phyloP scores from a whole-genome alignment of 495 filamentous ascomycete genomes.

The Talaromyces trachyspermus region DNA sequence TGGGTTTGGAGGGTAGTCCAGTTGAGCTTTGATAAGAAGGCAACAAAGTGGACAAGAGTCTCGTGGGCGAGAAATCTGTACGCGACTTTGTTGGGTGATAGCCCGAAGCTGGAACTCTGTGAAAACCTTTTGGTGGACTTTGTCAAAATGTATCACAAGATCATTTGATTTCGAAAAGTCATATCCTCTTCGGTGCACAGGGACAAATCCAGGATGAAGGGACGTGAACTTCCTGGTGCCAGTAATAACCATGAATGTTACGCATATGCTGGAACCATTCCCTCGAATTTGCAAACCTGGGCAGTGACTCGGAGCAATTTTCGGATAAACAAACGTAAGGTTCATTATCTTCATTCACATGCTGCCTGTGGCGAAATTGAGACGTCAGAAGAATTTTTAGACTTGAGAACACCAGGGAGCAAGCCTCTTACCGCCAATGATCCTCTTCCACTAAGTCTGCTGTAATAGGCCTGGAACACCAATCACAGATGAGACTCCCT shows the following conservation, averaged over 20 bases:
- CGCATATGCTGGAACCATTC: slow-evolving; percentile 3
- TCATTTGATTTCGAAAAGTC: background rate
- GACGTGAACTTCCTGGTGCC: background rate
- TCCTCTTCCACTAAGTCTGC: background rate
- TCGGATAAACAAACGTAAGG: slow-evolving; percentile 1
- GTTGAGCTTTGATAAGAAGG: slow-evolving; percentile 1
- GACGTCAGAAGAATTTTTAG: background rate
- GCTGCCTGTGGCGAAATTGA: background rate
- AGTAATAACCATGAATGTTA: background rate
- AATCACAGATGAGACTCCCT: background rate
- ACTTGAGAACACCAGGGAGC: background rate
- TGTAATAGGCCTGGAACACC: background rate
- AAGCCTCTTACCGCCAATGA: background rate
- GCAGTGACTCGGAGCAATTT: background rate
- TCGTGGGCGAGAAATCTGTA: background rate
- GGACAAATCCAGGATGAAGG: slow-evolving; percentile 4
- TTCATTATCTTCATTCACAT: slow-evolving; percentile 1
- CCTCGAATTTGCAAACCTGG: background rate
- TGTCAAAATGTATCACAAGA: background rate
- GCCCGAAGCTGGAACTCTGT: background rate
- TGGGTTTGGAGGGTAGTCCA: background rate
- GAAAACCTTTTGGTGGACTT: background rate
- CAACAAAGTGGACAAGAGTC: slow-evolving; percentile 6
- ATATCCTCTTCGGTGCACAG: background rate
- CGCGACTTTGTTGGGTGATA: background rate